Evolutionary conservation across 176 grass and related monocot genomes (phyloP).

Genomic region (Phragmites australis): DNA sequence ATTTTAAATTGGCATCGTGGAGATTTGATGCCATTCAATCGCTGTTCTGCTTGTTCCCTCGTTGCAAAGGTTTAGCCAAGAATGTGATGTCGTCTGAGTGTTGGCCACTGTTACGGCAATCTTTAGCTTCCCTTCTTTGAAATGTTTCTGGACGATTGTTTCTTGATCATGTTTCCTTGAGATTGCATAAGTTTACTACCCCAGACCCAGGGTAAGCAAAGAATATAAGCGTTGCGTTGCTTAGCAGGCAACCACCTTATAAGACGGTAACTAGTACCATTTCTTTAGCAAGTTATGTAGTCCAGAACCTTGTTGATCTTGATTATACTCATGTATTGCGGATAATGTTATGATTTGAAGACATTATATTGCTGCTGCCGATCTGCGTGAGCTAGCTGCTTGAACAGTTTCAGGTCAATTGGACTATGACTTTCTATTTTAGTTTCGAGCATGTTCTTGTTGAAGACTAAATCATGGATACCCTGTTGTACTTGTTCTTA

Average conservation of each 20-base stretch:
- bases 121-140: neutral
- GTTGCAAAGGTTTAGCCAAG: neutral
- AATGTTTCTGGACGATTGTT: neutral
- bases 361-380: neutral
- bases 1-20: neutral
- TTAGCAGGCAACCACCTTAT: neutral
- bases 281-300: neutral
- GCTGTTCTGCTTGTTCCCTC: neutral
- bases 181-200: neutral
- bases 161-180: neutral
- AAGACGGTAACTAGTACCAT: neutral
- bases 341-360: neutral
- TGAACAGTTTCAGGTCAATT: neutral
- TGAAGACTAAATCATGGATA: neutral
- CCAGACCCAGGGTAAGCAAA: conserved; percentile 10
- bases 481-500: neutral
- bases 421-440: neutral
- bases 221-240: neutral
- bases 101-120: neutral
- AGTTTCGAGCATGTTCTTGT: neutral
- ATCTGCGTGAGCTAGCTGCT: neutral
- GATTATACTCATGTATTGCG: neutral
- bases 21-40: neutral
- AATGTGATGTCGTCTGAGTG: conserved; percentile 1
- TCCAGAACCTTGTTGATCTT: neutral